A percentile compares a stretch with the other conserved stretches of the same genome.
Conservation (phyloP, 108 stramenopile species). For the Fistulifera solaris region DNA sequence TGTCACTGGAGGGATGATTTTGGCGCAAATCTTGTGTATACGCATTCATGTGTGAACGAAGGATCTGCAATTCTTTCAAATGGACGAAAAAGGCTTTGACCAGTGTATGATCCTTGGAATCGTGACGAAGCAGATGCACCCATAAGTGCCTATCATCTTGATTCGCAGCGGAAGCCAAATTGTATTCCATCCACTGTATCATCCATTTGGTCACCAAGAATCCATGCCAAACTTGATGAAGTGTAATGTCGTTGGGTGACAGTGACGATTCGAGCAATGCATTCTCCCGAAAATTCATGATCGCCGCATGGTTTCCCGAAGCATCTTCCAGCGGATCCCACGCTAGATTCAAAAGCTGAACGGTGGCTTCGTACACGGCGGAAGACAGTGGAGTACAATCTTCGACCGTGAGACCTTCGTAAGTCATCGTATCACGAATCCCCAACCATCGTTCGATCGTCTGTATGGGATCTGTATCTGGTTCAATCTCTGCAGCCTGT, state of each 20-base stretch:
- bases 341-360: neutral
- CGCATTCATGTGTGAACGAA: slow-evolving; percentile 28
- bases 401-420: slow-evolving; percentile 1
- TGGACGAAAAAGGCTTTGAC: slow-evolving; percentile 31
- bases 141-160: neutral
- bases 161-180: neutral
- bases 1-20: neutral
- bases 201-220: slow-evolving; percentile 1
- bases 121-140: neutral
- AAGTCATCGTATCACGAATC: neutral
- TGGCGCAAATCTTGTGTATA: slow-evolving; percentile 25
- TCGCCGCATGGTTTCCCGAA: neutral
- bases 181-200: slow-evolving; percentile 8
- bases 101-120: slow-evolving; percentile 2
- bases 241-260: neutral
- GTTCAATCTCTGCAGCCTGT: too few species aligned
- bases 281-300: neutral
- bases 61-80: slow-evolving; percentile 25
- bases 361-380: neutral
- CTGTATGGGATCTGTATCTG: neutral
- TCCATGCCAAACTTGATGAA: neutral
- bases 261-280: neutral
- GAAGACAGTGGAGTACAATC: slow-evolving; percentile 6
- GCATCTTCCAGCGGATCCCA: neutral
- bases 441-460: slow-evolving; percentile 4